phyloP scores from a whole-genome alignment of 768 basidiomycete genomes.

The Termitomyces sp. region DNA sequence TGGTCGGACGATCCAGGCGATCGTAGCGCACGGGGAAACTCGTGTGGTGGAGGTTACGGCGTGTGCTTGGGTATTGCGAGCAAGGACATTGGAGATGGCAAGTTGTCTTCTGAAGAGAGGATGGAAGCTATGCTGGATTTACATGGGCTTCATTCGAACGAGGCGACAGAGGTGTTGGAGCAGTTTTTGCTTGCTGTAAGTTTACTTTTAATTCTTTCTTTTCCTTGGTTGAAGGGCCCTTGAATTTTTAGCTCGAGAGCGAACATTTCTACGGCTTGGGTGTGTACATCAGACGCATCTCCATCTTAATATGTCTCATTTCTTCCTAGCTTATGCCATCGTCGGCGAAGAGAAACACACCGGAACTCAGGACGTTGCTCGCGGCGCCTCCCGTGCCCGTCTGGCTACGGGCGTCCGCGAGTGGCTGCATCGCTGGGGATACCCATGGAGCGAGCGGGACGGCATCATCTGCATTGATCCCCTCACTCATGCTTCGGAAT shows the following conservation, averaged over 20 bases:
- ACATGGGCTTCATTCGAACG: constrained; percentile 91
- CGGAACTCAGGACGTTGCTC: constrained; percentile 77
- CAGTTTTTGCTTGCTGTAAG: constrained; percentile 83
- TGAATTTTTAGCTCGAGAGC: constrained; percentile 60
- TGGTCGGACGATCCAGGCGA: constrained; percentile 88
- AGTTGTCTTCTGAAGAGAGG: constrained; percentile 77
- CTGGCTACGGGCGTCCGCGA: constrained; percentile 84
- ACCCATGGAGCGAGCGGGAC: constrained; percentile 91
- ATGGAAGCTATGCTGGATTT: constrained; percentile 84
- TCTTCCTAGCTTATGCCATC: constrained; percentile 67
- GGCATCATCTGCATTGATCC: constrained; percentile 88
- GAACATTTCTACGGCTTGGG: constrained; percentile 87
- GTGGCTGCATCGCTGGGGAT: constrained; percentile 92
- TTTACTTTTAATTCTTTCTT: constrained; percentile 13
- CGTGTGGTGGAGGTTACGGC: constrained; percentile 78
- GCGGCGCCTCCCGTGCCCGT: constrained; percentile 79
- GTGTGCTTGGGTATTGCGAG: constrained; percentile 84
- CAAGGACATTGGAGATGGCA: constrained; percentile 44
- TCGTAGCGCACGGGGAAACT: constrained; percentile 64
- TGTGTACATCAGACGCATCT: constrained; percentile 22
- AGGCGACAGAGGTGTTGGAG: constrained; percentile 88
- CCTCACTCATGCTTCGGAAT: constrained; percentile 61
- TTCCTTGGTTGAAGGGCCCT: background rate
- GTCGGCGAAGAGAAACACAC: constrained; percentile 97
- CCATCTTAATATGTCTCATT: background rate